phyloP scores from a whole-genome alignment of 306 rosid species.

The Coriaria nepalensis region DNA sequence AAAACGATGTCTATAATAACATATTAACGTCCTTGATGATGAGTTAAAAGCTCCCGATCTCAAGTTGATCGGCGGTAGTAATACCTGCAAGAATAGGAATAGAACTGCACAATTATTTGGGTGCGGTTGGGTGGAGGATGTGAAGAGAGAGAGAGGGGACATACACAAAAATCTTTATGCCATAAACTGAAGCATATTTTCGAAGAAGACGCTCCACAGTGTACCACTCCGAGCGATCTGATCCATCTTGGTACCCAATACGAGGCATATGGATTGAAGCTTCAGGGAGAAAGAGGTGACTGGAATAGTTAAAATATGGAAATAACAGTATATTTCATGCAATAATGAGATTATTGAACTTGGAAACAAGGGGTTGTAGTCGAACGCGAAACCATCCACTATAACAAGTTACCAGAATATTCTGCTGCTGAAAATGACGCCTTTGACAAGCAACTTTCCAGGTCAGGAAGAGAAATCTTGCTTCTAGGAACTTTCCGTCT shows the following conservation, averaged over 20 bases:
- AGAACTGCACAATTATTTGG: neutral
- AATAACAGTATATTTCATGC: neutral
- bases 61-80: conserved; percentile 42
- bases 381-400: no score
- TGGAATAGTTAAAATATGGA: conserved; percentile 5
- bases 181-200: conserved; percentile 68
- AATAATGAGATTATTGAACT: neutral
- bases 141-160: conserved; percentile 9
- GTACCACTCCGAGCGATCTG: conserved; percentile 90
- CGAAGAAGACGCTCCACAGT: conserved; percentile 76
- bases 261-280: conserved; percentile 97
- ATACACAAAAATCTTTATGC: conserved; percentile 58
- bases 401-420: conserved; percentile 57
- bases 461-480: conserved; percentile 51
- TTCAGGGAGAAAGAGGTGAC: conserved; percentile 14
- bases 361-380: no score
- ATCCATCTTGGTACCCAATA: conserved; percentile 86
- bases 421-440: conserved; percentile 63
- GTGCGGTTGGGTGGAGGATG: neutral
- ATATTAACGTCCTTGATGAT: no score
- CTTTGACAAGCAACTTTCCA: conserved; percentile 63
- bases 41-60: no score
- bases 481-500: conserved; percentile 73
- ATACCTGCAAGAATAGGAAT: conserved; percentile 40
- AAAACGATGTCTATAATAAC: no score